Percentiles rank a stretch among this genome's conserved stretches.
phyloP scores from a whole-genome alignment of 495 filamentous ascomycete genomes.

The Schizothecium vesticola region DNA sequence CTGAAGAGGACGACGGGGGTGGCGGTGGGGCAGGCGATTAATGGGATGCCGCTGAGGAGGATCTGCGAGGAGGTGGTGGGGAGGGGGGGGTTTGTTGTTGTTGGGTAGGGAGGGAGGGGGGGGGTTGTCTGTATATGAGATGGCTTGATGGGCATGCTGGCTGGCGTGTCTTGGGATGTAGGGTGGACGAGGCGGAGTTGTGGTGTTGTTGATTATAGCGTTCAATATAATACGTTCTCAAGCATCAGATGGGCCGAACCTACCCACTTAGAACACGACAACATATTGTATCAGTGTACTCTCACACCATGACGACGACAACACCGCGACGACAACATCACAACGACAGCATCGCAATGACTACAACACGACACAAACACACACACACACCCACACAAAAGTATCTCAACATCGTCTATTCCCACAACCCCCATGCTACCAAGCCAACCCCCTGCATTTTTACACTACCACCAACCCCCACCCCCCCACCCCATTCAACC shows the following conservation, averaged over 20 bases:
- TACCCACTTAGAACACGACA: too few relatives aligned
- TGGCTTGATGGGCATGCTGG: too few relatives aligned
- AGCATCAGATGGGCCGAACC: too few relatives aligned
- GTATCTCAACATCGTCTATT: neutral
- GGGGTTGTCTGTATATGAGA: neutral
- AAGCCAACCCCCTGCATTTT: neutral
- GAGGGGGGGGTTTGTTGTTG: constrained; percentile 8
- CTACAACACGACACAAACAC: too few relatives aligned
- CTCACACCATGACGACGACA: too few relatives aligned
- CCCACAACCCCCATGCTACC: neutral
- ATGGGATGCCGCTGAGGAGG: constrained; percentile 12
- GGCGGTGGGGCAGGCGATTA: constrained; percentile 13
- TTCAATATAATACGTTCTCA: too few relatives aligned
- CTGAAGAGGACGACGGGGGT: constrained; percentile 17
- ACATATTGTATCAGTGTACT: too few relatives aligned
- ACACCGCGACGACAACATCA: too few relatives aligned
- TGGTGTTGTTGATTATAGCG: too few relatives aligned
- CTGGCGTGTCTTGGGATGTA: too few relatives aligned
- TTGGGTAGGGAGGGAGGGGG: neutral
- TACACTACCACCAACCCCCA: neutral
- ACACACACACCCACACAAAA: neutral
- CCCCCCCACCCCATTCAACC: neutral
- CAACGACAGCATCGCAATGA: neutral
- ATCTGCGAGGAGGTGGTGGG: constrained; percentile 16
- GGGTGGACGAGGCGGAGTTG: too few relatives aligned